phyloP scores from a whole-genome alignment of 495 filamentous ascomycete genomes.

The Lophiostoma macrostomum region DNA sequence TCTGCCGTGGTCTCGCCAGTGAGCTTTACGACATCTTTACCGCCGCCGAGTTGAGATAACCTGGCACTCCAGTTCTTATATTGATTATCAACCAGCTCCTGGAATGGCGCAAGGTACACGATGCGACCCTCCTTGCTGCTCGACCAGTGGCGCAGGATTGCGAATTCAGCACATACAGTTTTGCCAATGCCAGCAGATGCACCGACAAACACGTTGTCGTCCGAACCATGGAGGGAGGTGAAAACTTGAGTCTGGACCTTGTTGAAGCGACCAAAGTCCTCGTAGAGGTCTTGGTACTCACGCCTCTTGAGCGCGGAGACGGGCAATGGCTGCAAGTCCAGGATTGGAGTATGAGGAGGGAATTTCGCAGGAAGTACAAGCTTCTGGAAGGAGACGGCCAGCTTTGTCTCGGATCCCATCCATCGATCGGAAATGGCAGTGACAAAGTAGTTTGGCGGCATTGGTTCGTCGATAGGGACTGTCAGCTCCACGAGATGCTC shows the following conservation, averaged over 20 bases:
- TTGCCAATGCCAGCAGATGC: slow-evolving; percentile 92
- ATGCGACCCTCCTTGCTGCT: slow-evolving; percentile 67
- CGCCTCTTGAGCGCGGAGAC: slow-evolving; percentile 81
- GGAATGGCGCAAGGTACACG: slow-evolving; percentile 94
- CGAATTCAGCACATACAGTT: slow-evolving; percentile 94
- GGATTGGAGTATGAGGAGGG: slow-evolving; percentile 82
- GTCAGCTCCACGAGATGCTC: slow-evolving; percentile 98
- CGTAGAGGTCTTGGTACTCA: slow-evolving; percentile 79
- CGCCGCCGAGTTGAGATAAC: slow-evolving; percentile 67
- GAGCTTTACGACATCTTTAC: slow-evolving; percentile 90
- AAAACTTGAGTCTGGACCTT: slow-evolving; percentile 97
- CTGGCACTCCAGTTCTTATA: slow-evolving; percentile 81
- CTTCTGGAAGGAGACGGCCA: slow-evolving; percentile 92
- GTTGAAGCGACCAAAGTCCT: slow-evolving; percentile 86
- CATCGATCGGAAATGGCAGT: slow-evolving; percentile 90
- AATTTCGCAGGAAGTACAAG: slow-evolving; percentile 93
- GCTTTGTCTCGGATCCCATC: slow-evolving; percentile 95
- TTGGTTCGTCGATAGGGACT: slow-evolving; percentile 91
- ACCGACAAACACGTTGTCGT: slow-evolving; percentile 90
- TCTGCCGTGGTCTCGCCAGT: slow-evolving; percentile 91
- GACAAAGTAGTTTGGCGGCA: slow-evolving; percentile 98
- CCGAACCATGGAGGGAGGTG: slow-evolving; percentile 81
- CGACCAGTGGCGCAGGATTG: slow-evolving; percentile 84
- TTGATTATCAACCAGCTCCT: slow-evolving; percentile 81
- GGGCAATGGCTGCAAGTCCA: slow-evolving; percentile 87